A percentile compares a stretch with the other conserved stretches of the same genome.
Evolutionary conservation across 441 rosid genomes (phyloP).

Genomic region (Arabidopsis lyrata): DNA sequence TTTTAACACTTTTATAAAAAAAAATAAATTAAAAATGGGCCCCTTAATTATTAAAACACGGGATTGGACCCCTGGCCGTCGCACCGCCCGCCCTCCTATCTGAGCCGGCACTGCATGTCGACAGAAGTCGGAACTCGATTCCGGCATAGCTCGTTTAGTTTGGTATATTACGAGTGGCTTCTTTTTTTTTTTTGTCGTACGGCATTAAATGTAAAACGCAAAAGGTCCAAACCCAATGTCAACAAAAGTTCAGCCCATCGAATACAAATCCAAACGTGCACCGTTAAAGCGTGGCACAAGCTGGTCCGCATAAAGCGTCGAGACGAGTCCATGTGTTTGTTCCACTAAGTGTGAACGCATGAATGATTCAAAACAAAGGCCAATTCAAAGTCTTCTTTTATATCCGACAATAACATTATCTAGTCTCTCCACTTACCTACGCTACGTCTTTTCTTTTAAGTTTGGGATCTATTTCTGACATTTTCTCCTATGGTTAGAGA

Average conservation of each 20-base stretch:
- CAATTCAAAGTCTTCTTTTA: neutral
- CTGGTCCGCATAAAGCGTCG: neutral
- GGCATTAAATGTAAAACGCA: neutral
- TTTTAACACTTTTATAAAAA: too few species aligned
- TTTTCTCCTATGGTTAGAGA: constrained; percentile 5
- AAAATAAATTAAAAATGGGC: too few species aligned
- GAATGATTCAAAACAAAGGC: neutral
- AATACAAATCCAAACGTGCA: neutral
- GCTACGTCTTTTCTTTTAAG: neutral
- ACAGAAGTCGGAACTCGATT: too few species aligned
- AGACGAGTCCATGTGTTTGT: constrained; percentile 2
- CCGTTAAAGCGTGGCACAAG: neutral
- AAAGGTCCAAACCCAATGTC: neutral
- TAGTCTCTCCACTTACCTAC: neutral
- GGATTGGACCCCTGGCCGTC: too few species aligned
- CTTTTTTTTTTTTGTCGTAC: too few species aligned
- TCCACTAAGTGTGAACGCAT: neutral
- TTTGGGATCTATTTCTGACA: constrained; percentile 9
- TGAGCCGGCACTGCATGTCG: too few species aligned
- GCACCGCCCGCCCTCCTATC: too few species aligned
- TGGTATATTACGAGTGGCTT: too few species aligned
- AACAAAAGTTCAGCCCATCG: neutral
- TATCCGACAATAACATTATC: constrained; percentile 5
- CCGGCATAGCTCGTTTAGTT: too few species aligned
- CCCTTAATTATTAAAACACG: too few species aligned